A percentile compares a stretch with the other conserved stretches of the same genome.
phyloP scores from a whole-genome alignment of 306 rosid genomes.

The Ziziphus jujuba region DNA sequence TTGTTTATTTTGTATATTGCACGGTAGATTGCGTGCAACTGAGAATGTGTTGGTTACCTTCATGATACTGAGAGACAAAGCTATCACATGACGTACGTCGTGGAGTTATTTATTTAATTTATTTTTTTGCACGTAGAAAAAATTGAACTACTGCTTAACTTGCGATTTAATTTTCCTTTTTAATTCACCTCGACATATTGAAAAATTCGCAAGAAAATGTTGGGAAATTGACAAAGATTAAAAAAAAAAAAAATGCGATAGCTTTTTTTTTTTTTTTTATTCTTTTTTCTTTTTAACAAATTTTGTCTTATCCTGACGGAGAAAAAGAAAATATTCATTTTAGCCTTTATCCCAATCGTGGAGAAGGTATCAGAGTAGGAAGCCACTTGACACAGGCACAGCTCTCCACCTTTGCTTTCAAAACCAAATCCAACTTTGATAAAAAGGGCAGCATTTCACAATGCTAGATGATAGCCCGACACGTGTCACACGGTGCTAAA shows the following conservation, averaged over 20 bases:
- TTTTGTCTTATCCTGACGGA: not conserved
- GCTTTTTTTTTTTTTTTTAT: not conserved
- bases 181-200: not conserved
- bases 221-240: not conserved
- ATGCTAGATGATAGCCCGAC: not conserved
- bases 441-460: slow-evolving; percentile 8
- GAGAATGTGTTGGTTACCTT: slow-evolving; percentile 5
- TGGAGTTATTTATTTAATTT: slow-evolving; percentile 5
- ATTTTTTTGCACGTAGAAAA: slow-evolving; percentile 5
- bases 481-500: slow-evolving; percentile 23
- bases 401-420: slow-evolving; percentile 42
- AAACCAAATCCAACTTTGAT: slow-evolving; percentile 32
- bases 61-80: slow-evolving; percentile 14
- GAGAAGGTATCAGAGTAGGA: slow-evolving; percentile 34
- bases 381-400: slow-evolving; percentile 31
- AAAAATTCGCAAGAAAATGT: not conserved
- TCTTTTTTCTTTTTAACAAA: no score
- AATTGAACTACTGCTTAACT: slow-evolving; percentile 8
- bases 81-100: slow-evolving; percentile 8
- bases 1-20: not conserved
- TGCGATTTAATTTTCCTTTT: slow-evolving; percentile 6
- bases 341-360: slow-evolving; percentile 30
- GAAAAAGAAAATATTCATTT: not conserved
- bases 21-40: slow-evolving; percentile 10
- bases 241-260: not conserved